Base-by-base conservation (phyloP, 106 monocot genomes). In the Dioscorea zingiberensis region DNA sequence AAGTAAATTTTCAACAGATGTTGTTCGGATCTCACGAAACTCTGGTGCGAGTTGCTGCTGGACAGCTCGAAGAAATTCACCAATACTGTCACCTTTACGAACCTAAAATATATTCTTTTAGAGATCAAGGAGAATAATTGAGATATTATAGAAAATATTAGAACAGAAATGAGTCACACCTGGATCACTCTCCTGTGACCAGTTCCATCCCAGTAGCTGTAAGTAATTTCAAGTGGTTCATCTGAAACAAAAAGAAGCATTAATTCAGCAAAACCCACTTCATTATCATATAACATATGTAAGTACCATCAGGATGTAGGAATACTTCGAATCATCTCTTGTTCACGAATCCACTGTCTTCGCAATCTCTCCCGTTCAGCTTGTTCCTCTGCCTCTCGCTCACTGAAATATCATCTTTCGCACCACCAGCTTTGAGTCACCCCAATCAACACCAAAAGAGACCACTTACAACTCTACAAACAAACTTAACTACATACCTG, bases 161-260 rank as follows among this genome's bases (percentile, higher is more conserved):
- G 14, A 1, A 7, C 8, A 11, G 23, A 5, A 13, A 46, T 15
- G 54, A 58, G 32, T 26, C 70, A 66, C 48, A 65, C 97, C 84
- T 98, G 92, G 55, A 98, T 74, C 38, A 78, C 81, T 70, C 97
- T 88, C 66, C 97, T 81, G 61, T 98, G 97, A 24, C 97, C 97
- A 27, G 97, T 67, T 76, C 97, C 97, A 84, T 98, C 97, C 97
- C 97, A 98, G 65, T 98, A 98, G 73, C 97, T 98, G 67, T 98
- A 98, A 44, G 97, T 98, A 69, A 98, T 98, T 80, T 86, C 75
- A 54, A 98, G 84, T 17, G 97, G 86, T 63, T 98, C 97, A 84
- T 98, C 97, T 98, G 69, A 75, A 75, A 66, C 25, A 61, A 44
- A 44, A 18, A 44, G 27, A 53, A 62, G 48, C 47, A 69, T 12